Base-by-base conservation (phyloP, 2,329 filamentous ascomycete species). In the Setomelanomma holmii region DNA sequence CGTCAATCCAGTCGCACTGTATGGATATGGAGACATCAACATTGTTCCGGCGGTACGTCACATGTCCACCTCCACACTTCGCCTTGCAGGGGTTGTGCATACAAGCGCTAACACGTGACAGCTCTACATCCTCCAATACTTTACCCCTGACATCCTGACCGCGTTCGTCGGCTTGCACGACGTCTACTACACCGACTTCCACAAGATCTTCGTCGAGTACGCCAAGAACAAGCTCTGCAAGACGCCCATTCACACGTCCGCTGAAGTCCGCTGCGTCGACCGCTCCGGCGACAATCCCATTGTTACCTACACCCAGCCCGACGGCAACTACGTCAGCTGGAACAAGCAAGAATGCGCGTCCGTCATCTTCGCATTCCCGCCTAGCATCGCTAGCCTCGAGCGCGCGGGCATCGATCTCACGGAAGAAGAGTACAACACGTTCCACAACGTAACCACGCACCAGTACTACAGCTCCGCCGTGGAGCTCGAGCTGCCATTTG, bases 111-210 rank as follows among this genome's bases (percentile, higher is more conserved):
- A 73, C 64, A 58, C 46, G 52, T 56, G 59, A 67, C 51, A 75
- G 72, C 67, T 75, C 21, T 75, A 75, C 60, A 68, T 74, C 46
- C 56, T 75, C 34, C 66, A 73, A 50, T 75, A 75, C 63, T 72
- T 75, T 22, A 73, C 71, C 2, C 72, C 72, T 14, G 72, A 75
- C 44, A 66, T 75, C n/a, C 53, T 75, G 7, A 71, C 68, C 11
- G 72, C 64, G 12, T 74, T 74, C 49, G 58, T 73, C 38, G 72
- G 72, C 11, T 47, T 66, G n/a, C 71, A 69, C 49, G 57, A 66
- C 20, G 72, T 72, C 7, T 75, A 74, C 59, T 73, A 73, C 56
- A 71, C 67, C 42, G 72, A 75, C 49, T 75, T 75, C 47, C 65
- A 75, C 54, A 69, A 69, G 49, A 68, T 74, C 45, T 74, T 66